Evolutionary conservation across 2,329 filamentous ascomycete species (phyloP).

Genomic region (Aurifilum marmelostoma): DNA sequence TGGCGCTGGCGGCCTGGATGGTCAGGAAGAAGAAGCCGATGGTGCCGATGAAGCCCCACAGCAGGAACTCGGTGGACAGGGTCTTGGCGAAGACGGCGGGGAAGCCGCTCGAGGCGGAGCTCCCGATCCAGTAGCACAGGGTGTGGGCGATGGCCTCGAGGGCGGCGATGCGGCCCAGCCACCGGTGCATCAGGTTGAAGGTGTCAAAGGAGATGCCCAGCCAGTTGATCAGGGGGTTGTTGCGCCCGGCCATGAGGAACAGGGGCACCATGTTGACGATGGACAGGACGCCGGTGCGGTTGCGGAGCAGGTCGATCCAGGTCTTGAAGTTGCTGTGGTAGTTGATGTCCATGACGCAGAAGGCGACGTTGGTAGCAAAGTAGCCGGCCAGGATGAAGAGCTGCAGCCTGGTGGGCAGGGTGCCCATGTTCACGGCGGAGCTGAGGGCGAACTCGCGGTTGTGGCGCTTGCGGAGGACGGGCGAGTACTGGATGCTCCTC

Average conservation of each 20-base stretch:
- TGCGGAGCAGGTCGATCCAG: conserved; percentile 59
- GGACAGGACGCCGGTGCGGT: conserved; percentile 70
- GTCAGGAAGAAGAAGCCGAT: conserved; percentile 64
- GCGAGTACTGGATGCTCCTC: conserved; percentile 70
- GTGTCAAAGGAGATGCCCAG: conserved; percentile 79
- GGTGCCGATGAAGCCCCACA: conserved; percentile 66
- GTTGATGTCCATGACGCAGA: conserved; percentile 70
- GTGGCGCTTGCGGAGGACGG: conserved; percentile 74
- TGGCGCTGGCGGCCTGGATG: conserved; percentile 70
- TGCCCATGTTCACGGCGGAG: conserved; percentile 64
- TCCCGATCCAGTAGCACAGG: conserved; percentile 58
- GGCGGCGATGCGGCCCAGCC: conserved; percentile 77
- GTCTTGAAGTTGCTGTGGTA: conserved; percentile 52
- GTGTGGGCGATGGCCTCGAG: conserved; percentile 71
- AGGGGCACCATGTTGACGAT: conserved; percentile 79
- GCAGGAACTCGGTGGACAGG: conserved; percentile 50
- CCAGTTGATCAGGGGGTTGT: conserved; percentile 75
- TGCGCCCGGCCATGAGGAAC: conserved; percentile 73
- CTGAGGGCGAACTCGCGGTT: conserved; percentile 71
- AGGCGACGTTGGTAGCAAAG: conserved; percentile 73
- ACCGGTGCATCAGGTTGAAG: conserved; percentile 80
- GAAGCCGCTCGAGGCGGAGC: conserved; percentile 52
- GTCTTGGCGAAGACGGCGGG: conserved; percentile 41
- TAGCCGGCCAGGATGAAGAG: conserved; percentile 70
- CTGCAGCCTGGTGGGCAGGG: conserved; percentile 79